Conservation (phyloP, 345 rosid genomes). For the Acer saccharum region DNA sequence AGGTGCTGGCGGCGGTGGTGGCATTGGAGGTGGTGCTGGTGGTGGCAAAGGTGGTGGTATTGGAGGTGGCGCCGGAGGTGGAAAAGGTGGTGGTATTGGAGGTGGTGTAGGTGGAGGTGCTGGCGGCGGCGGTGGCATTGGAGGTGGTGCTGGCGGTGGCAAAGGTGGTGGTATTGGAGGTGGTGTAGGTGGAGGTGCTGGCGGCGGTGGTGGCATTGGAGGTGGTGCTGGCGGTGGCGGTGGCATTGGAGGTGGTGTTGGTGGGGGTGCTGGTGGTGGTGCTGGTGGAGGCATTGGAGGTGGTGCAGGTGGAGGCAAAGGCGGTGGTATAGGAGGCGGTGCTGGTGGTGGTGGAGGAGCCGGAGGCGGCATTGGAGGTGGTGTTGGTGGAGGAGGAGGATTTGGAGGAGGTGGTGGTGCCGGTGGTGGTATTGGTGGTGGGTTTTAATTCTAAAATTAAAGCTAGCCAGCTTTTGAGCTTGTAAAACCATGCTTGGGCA, state of each 20-base stretch:
- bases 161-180: constrained; percentile 20
- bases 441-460: not conserved
- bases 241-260: constrained; percentile 16
- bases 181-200: constrained; percentile 21
- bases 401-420: not conserved
- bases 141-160: constrained; percentile 21
- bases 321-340: not conserved
- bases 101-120: constrained; percentile 25
- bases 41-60: constrained; percentile 5
- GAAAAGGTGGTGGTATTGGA: no score
- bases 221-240: constrained; percentile 16
- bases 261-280: constrained; percentile 22
- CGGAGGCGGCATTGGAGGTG: no score
- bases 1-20: not conserved
- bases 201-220: not conserved
- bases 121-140: constrained; percentile 11
- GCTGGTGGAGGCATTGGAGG: constrained; percentile 26
- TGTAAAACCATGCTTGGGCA: constrained; percentile 4
- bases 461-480: not conserved
- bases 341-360: not conserved
- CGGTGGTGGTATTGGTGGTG: not conserved
- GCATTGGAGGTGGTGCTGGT: constrained; percentile 15
- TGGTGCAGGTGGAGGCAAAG: not conserved
- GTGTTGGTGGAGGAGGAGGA: no score
- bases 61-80: constrained; percentile 13